Conservation (phyloP, 2,329 filamentous ascomycete species). For the Diaporthe vexans region DNA sequence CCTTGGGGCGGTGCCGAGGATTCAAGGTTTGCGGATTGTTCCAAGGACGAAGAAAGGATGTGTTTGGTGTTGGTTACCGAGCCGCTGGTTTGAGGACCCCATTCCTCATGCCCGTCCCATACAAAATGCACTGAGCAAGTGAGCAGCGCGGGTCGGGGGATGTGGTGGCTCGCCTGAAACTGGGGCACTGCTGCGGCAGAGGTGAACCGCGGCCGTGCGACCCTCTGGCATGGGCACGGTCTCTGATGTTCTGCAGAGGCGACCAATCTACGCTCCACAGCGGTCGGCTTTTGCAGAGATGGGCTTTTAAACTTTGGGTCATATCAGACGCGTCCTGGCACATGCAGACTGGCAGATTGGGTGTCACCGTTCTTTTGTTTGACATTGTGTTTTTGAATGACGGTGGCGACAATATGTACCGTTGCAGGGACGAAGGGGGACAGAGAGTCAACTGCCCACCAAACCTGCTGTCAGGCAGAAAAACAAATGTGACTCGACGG, state of each 20-base stretch:
- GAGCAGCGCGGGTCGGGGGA: slow-evolving; percentile 23
- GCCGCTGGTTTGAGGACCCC: slow-evolving; percentile 33
- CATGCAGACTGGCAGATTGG: too few relatives aligned
- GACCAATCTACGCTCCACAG: not conserved
- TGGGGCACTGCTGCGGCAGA: slow-evolving; percentile 28
- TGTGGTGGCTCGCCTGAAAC: slow-evolving; percentile 32
- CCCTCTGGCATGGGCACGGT: slow-evolving; percentile 20
- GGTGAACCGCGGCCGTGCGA: slow-evolving; percentile 31
- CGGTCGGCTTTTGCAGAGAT: slow-evolving; percentile 6
- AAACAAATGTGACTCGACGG: not conserved
- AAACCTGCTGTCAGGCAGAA: not conserved
- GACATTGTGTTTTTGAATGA: not conserved
- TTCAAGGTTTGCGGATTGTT: slow-evolving; percentile 26
- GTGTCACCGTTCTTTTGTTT: not conserved
- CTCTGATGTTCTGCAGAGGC: slow-evolving; percentile 6
- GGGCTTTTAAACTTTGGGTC: slow-evolving; percentile 9
- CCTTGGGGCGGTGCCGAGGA: slow-evolving; percentile 9
- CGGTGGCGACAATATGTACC: not conserved
- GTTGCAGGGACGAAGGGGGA: not conserved
- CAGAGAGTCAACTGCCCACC: not conserved
- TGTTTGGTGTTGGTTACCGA: slow-evolving; percentile 36
- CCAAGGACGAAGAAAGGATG: not conserved
- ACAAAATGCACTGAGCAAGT: slow-evolving; percentile 26
- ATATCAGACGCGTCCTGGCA: not conserved
- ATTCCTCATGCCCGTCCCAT: slow-evolving; percentile 24